A percentile compares a stretch with the other conserved stretches of the same genome.
phyloP scores from a whole-genome alignment of 306 rosid species.

The Cercis canadensis region DNA sequence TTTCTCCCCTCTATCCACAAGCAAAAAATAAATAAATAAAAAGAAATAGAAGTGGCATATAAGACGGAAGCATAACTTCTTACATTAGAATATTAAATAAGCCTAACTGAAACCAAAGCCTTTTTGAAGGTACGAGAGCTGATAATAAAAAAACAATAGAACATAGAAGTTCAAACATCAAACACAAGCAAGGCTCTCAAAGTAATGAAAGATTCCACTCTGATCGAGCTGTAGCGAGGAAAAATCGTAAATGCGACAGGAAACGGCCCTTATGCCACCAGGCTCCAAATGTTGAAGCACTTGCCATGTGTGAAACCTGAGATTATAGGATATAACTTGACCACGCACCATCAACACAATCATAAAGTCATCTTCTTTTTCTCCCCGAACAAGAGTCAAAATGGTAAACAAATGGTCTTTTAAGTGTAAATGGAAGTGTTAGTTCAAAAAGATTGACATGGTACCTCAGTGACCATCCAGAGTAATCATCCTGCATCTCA shows the following conservation, averaged over 20 bases:
- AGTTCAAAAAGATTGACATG: background rate
- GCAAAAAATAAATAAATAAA: no score
- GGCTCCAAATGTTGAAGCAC: background rate
- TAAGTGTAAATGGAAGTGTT: no score
- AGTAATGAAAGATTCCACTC: background rate
- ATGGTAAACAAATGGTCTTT: background rate
- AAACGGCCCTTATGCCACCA: background rate
- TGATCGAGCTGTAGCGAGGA: background rate
- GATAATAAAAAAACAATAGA: background rate
- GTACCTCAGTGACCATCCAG: background rate
- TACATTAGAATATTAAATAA: no score
- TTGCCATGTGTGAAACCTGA: background rate
- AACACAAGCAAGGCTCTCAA: background rate
- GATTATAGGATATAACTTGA: background rate
- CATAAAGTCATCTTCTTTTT: background rate
- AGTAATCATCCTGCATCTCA: constrained; percentile 3
- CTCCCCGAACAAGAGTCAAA: background rate
- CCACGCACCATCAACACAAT: background rate
- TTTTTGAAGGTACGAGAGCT: no score
- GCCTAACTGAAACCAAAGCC: no score
- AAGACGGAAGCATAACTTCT: no score
- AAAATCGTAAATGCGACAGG: background rate
- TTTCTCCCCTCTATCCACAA: no score
- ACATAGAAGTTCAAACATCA: background rate
- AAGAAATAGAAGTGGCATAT: no score